Base-by-base conservation (phyloP, 176 grass and related monocot genomes). In the Rhynchospora breviuscula region DNA sequence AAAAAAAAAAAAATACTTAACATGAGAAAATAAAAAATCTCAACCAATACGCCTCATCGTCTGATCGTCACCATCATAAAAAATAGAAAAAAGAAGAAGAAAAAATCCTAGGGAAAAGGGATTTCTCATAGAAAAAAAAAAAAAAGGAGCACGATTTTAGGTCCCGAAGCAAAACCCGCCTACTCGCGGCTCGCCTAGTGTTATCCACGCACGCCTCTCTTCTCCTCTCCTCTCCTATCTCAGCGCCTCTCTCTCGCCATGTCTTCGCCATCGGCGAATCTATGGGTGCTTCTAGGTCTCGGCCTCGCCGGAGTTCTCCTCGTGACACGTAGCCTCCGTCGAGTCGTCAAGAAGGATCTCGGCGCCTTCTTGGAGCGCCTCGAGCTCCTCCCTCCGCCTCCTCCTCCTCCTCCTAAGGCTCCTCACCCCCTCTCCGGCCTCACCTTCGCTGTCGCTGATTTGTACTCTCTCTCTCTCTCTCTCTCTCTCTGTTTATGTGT, bases 241-340 rank as follows among this genome's bases (percentile, higher is more conserved):
- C 48, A 4, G 54, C 31, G 31, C 43, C 47, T 26, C 33, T 26
- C 6, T 44, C 46, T 17, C 84, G 92, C 94, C 89, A 83, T 92
- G 48, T 90, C 87, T 18, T 91, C 97, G 12, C 78, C 88, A 80
- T 81, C 85, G 46, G 58, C 91, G 21, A 99, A 99, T 86, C 87
- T 99, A 40, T 93, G 87, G 89, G 97, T 99, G 59, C 93, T 99
- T 46, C 88, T 99, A 13, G 97, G 97, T 11, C 86, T 99, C 25
- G 88, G 97, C 77, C 82, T 99, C 59, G 97, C 97, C 52, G 91
- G 97, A 40, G 77, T 93, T 60, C 33, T 99, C 67, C 83, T 96
- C 45, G 86, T 92, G 67, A 88, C 88, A 77, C 87, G 85, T 70
- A 84, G 89, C 46, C 83, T 99, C 48, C 71, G 81, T 62, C 93